Evolutionary conservation across 306 rosid genomes (phyloP).

Genomic region (Vicia sativa): DNA sequence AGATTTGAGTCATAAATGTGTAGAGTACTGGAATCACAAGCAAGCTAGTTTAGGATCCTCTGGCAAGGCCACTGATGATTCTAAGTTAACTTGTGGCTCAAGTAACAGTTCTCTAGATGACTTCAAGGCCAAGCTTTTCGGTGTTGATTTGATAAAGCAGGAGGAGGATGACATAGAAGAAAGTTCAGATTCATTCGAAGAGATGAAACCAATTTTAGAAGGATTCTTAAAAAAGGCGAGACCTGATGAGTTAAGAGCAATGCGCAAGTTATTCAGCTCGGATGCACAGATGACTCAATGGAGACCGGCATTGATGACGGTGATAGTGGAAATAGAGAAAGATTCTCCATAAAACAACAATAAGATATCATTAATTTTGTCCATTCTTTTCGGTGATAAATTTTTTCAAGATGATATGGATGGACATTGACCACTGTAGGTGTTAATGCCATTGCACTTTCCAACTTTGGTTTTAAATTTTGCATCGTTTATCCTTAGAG

Average conservation of each 20-base stretch:
- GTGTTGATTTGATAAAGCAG: slow-evolving; percentile 45
- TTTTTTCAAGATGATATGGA: slow-evolving; percentile 3
- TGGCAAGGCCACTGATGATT: slow-evolving; percentile 9
- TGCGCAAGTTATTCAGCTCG: slow-evolving; percentile 54
- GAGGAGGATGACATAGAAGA: slow-evolving; percentile 38
- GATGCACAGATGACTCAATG: slow-evolving; percentile 43
- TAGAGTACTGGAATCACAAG: slow-evolving; percentile 76
- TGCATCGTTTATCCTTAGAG: slow-evolving; percentile 12
- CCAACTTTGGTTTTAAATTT: slow-evolving; percentile 19
- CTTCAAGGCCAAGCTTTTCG: slow-evolving; percentile 42
- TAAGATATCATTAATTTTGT: slow-evolving; percentile 35
- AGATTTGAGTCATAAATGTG: slow-evolving; percentile 66
- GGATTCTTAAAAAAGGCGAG: slow-evolving; percentile 64
- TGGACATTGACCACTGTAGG: neutral
- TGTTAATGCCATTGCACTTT: slow-evolving; percentile 18
- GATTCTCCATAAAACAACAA: slow-evolving; percentile 25
- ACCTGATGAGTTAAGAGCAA: slow-evolving; percentile 58
- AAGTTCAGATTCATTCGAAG: slow-evolving; percentile 44
- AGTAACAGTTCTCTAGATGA: slow-evolving; percentile 42
- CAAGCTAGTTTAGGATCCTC: slow-evolving; percentile 22
- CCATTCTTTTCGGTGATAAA: slow-evolving; percentile 41
- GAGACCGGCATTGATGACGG: slow-evolving; percentile 43
- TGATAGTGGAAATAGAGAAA: slow-evolving; percentile 62
- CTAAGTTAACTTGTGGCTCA: slow-evolving; percentile 41
- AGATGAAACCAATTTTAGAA: slow-evolving; percentile 39